Evolutionary conservation across 495 filamentous ascomycete species (phyloP).

Genomic region (Talaromyces liani): DNA sequence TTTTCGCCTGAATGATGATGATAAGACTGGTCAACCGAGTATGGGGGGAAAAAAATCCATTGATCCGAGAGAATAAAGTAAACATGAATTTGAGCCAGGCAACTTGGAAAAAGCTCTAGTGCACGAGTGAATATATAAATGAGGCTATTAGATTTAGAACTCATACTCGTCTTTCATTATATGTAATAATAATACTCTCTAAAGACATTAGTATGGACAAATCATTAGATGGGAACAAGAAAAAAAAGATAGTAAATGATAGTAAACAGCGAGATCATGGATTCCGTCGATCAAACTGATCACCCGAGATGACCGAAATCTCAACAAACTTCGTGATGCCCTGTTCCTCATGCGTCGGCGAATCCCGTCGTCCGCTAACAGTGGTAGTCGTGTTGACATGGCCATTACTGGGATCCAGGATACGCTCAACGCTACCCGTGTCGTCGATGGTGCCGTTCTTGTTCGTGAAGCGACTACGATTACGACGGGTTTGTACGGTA

Average conservation of each 20-base stretch:
- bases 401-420: slow-evolving; percentile 14
- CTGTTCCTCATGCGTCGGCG: slow-evolving; percentile 8
- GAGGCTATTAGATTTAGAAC: neutral
- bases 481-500: slow-evolving; percentile 7
- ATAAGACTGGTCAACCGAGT: too few relatives aligned
- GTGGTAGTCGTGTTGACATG: slow-evolving; percentile 14
- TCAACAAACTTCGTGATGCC: slow-evolving; percentile 30
- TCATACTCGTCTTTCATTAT: neutral
- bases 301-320: slow-evolving; percentile 17
- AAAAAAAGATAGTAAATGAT: neutral
- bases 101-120: too few relatives aligned
- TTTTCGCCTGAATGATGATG: too few relatives aligned
- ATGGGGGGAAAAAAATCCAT: too few relatives aligned
- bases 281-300: slow-evolving; percentile 3
- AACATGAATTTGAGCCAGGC: too few relatives aligned
- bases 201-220: neutral
- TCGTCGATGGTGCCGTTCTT: slow-evolving; percentile 14
- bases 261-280: neutral
- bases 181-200: neutral
- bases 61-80: too few relatives aligned
- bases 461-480: slow-evolving; percentile 1
- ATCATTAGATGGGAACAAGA: neutral
- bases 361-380: slow-evolving; percentile 13
- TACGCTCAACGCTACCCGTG: slow-evolving; percentile 24
- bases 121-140: neutral